Conservation (phyloP, 352 stramenopile genomes). For the Globisporangium paroecandrum region DNA sequence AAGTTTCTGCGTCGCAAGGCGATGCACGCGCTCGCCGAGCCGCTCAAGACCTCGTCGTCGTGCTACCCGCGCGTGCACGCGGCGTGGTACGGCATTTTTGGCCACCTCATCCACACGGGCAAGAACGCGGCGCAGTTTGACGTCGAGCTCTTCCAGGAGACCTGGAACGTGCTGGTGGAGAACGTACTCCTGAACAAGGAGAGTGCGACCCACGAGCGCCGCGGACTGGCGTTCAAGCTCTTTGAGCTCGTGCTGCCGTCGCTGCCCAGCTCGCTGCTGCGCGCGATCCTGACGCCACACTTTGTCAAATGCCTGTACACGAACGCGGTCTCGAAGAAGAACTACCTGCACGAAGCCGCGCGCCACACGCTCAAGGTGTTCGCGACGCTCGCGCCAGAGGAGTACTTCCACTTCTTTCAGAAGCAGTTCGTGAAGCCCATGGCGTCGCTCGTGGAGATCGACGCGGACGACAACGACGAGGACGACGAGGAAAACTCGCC, state of each 20-base stretch:
- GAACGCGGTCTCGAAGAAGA: slow-evolving; percentile 77
- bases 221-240: slow-evolving; percentile 76
- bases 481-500: slow-evolving; percentile 29
- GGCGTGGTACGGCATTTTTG: slow-evolving; percentile 75
- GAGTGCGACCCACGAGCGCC: slow-evolving; percentile 71
- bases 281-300: slow-evolving; percentile 65
- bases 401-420: slow-evolving; percentile 75
- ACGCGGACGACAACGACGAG: slow-evolving; percentile 27
- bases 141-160: slow-evolving; percentile 67
- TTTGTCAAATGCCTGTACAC: slow-evolving; percentile 84
- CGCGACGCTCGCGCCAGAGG: slow-evolving; percentile 33
- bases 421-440: slow-evolving; percentile 66
- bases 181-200: slow-evolving; percentile 52
- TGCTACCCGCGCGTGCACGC: slow-evolving; percentile 80
- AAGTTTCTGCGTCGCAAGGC: slow-evolving; percentile 57
- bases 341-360: slow-evolving; percentile 78
- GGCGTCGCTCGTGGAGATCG: slow-evolving; percentile 46
- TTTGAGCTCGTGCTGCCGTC: slow-evolving; percentile 68
- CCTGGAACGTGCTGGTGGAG: slow-evolving; percentile 80
- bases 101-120: slow-evolving; percentile 55
- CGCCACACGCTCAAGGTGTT: slow-evolving; percentile 68
- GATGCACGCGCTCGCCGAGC: slow-evolving; percentile 55
- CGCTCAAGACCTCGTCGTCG: slow-evolving; percentile 60
- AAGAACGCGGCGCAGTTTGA: slow-evolving; percentile 39
- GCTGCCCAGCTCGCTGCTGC: slow-evolving; percentile 46